Evolutionary conservation across 1,284 basidiomycete species (phyloP), one percentile per base, ranked within the genome.

Genomic region (Neolentinus lepideus): DNA sequence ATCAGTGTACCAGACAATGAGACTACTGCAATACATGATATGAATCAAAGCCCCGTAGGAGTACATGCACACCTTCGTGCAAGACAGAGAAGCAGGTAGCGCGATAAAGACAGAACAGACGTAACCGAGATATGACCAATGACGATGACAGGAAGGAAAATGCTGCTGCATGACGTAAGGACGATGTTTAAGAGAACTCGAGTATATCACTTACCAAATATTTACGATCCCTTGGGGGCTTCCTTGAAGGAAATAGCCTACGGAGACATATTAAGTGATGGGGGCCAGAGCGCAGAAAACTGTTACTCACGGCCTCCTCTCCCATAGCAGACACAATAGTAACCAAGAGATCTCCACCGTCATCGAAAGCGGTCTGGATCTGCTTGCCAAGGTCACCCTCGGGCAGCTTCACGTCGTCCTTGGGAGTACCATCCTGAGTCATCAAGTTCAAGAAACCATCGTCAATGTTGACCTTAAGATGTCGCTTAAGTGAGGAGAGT

Each of bases 361-460:
- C 87, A 0, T 97, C 90, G 69, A 97, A 98, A 51, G 72, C 85
- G 27, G 60, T 61, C 67, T 79, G 62, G 65, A 99, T 94, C 63
- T 89, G 75, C 58, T 79, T 76, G 63, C 96, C 96, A 54, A 98
- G 63, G 16, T 93, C 88, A 58, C 82, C 77, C 59, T 98, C 95
- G 54, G 96, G 97, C 63, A 98, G 73, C 72, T 88, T 90, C 75
- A 99, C 92, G 75, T 99, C 96, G 71, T 98, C 93, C 82, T 99
- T 99, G 69, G 90, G 38, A 66, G 69, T 69, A 60, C 94, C 95
- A 59, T 98, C 94, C 66, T 70, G 60, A 66, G 79, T 84, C 91
- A 99, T 91, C 69, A 99, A 84, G 84, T 95, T 98, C 68, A 99
- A 88, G 85, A 90, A 98, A 63, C 86, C 86, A 57, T 94, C 92